These are phyloP conservation scores for Flaveria sonorensis DNA, from an alignment of 129 eudicot genomes.

Conservation along the genomic window DNA sequence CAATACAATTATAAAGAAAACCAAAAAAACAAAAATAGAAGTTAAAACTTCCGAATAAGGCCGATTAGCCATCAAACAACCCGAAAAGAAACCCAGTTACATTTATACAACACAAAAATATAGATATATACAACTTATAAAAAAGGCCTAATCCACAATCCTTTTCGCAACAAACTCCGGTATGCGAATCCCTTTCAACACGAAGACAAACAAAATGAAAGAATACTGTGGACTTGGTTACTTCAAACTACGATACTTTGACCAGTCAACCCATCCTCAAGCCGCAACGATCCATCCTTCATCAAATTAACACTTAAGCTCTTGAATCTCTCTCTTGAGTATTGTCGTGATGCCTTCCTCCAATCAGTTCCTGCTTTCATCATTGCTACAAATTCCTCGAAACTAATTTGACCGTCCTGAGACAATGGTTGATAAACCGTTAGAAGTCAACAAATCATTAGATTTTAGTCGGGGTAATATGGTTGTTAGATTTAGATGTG, in stretches of 20 bases:
- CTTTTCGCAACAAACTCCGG: conserved; percentile 25
- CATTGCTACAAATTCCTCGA: conserved; percentile 91
- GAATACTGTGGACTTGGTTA: conserved; percentile 21
- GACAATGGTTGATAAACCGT: conserved; percentile 25
- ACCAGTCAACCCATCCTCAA: conserved; percentile 77
- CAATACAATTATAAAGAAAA: conserved; percentile 23
- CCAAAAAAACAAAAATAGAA: background rate
- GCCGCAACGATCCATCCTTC: conserved; percentile 92
- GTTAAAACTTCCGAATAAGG: conserved; percentile 3
- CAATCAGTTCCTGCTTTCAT: conserved; percentile 99
- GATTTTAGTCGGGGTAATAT: background rate
- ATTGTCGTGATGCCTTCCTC: conserved; percentile 96
- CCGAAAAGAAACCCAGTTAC: conserved; percentile 21
- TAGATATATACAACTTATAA: conserved; percentile 39
- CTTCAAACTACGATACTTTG: conserved; percentile 64
- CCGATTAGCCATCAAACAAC: conserved; percentile 24
- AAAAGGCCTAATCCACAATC: conserved; percentile 37
- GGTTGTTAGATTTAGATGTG: too few species aligned
- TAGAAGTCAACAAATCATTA: background rate
- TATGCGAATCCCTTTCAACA: conserved; percentile 35
- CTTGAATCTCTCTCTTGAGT: conserved; percentile 90
- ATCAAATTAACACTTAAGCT: conserved; percentile 84
- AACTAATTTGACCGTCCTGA: conserved; percentile 91
- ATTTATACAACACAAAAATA: conserved; percentile 32
- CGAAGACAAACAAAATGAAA: conserved; percentile 35